These are phyloP conservation scores for Bretziella fagacearum DNA, from an alignment of 2,329 filamentous ascomycete species.

Conservation along the genomic window DNA sequence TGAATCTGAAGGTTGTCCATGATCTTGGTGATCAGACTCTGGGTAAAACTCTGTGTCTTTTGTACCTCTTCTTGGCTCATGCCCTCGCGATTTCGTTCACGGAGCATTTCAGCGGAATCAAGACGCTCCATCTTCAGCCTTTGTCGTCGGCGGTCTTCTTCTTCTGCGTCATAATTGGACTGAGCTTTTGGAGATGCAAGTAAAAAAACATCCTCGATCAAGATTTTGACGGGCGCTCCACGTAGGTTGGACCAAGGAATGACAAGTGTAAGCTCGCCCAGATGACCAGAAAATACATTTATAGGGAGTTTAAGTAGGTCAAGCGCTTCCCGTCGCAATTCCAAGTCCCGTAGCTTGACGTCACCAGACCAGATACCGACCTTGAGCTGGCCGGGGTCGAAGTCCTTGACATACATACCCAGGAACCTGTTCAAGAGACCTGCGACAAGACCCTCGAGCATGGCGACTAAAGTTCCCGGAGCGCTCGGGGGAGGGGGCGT, in stretches of 20 bases:
- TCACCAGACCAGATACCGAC: conserved; percentile 98
- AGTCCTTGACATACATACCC: conserved; percentile 99
- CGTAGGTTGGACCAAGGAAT: conserved; percentile 97
- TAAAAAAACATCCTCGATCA: conserved; percentile 93
- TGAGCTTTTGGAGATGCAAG: conserved; percentile 92
- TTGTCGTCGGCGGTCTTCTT: conserved; percentile 74
- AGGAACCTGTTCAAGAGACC: conserved; percentile 97
- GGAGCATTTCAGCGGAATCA: conserved; percentile 85
- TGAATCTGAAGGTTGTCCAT: conserved; percentile 97
- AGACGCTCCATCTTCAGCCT: conserved; percentile 98
- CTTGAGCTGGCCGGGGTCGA: conserved; percentile 93
- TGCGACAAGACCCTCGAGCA: conserved; percentile 95
- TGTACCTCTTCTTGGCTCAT: conserved; percentile 91
- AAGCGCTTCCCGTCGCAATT: conserved; percentile 84
- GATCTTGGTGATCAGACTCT: conserved; percentile 87
- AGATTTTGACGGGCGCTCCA: conserved; percentile 83
- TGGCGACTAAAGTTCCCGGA: conserved; percentile 1
- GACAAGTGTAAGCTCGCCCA: conserved; percentile 76
- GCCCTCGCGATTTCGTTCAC: conserved; percentile 80
- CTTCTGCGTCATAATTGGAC: conserved; percentile 77
- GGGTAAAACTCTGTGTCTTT: conserved; percentile 94
- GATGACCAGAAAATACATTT: conserved; percentile 88
- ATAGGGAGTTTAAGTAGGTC: conserved; percentile 93
- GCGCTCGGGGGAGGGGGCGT: background rate
- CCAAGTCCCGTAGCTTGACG: conserved; percentile 83